A percentile compares a stretch with the other conserved stretches of the same genome.
Conservation (phyloP, 2,329 filamentous ascomycete species). For the Colletotrichum gigasporum region DNA sequence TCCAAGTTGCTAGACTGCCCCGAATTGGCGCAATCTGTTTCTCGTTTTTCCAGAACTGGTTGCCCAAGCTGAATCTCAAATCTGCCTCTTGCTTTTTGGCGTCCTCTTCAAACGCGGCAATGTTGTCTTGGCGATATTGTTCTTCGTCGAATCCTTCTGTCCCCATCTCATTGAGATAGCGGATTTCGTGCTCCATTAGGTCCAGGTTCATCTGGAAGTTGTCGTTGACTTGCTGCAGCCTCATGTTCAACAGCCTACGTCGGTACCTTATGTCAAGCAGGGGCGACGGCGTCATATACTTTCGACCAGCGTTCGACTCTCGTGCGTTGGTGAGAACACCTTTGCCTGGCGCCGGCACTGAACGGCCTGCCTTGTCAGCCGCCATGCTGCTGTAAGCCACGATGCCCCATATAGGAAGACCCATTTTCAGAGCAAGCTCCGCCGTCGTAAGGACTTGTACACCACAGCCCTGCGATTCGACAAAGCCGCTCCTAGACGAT, state of each 20-base stretch:
- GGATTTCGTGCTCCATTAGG: constrained; percentile 17
- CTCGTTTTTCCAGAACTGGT: constrained; percentile 40
- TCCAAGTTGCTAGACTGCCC: constrained; percentile 46
- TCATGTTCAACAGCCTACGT: constrained; percentile 90
- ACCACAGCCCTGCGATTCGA: constrained; percentile 46
- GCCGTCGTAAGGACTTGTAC: constrained; percentile 46
- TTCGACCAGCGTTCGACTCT: constrained; percentile 73
- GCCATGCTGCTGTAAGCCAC: constrained; percentile 44
- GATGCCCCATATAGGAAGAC: constrained; percentile 44
- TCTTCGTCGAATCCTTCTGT: background rate
- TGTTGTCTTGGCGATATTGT: constrained; percentile 19
- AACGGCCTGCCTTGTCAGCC: constrained; percentile 44
- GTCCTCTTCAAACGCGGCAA: constrained; percentile 26
- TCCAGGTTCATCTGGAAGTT: constrained; percentile 13
- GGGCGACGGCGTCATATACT: constrained; percentile 84
- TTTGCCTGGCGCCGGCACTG: constrained; percentile 48
- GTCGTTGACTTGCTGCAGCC: constrained; percentile 86
- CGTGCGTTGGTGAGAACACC: constrained; percentile 44
- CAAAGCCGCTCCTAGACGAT: constrained; percentile 44
- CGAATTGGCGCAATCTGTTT: constrained; percentile 43
- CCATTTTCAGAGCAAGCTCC: constrained; percentile 45
- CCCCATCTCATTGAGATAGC: background rate
- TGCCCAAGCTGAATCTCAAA: constrained; percentile 37
- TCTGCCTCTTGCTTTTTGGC: constrained; percentile 34
- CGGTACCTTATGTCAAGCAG: constrained; percentile 98